A percentile compares a stretch with the other conserved stretches of the same genome.
Evolutionary conservation across 192 early-diverging fungal species (phyloP).

Genomic region (Phycomyces blakesleeanus): DNA sequence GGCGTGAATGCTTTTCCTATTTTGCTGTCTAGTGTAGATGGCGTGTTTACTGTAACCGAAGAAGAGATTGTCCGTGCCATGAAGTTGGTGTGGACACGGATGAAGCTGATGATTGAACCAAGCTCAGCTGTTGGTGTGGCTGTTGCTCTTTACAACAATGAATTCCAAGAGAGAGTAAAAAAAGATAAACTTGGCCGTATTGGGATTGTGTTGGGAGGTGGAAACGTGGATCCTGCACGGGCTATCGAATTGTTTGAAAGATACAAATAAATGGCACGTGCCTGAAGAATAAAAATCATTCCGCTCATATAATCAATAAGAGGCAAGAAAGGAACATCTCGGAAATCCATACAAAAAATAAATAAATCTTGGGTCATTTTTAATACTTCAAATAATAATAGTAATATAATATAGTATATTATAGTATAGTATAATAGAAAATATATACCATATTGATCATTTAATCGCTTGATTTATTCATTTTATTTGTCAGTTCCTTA

Average conservation of each 20-base stretch:
- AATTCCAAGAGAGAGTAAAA: constrained; percentile 20
- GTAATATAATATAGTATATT: too few species aligned
- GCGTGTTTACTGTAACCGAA: constrained; percentile 50
- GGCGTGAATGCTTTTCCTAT: constrained; percentile 47
- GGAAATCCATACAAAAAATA: too few species aligned
- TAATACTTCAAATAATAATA: too few species aligned
- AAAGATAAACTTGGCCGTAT: constrained; percentile 35
- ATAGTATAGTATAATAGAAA: too few species aligned
- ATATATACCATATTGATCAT: too few species aligned
- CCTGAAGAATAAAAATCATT: too few species aligned
- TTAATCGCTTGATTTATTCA: too few species aligned
- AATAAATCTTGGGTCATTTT: too few species aligned
- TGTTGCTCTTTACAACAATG: constrained; percentile 43
- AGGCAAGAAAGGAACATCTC: too few species aligned
- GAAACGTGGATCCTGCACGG: constrained; percentile 46
- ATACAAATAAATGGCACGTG: neutral
- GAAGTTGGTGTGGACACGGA: constrained; percentile 44
- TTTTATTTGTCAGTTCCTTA: too few species aligned
- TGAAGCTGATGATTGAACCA: constrained; percentile 54
- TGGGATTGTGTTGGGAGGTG: constrained; percentile 49
- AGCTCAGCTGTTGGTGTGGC: constrained; percentile 48
- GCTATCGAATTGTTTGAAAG: constrained; percentile 22
- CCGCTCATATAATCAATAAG: too few species aligned
- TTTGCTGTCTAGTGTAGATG: constrained; percentile 45
- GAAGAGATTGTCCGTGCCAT: constrained; percentile 48